Base-by-base conservation (phyloP, 441 rosid genomes). In the Melastoma candidum region DNA sequence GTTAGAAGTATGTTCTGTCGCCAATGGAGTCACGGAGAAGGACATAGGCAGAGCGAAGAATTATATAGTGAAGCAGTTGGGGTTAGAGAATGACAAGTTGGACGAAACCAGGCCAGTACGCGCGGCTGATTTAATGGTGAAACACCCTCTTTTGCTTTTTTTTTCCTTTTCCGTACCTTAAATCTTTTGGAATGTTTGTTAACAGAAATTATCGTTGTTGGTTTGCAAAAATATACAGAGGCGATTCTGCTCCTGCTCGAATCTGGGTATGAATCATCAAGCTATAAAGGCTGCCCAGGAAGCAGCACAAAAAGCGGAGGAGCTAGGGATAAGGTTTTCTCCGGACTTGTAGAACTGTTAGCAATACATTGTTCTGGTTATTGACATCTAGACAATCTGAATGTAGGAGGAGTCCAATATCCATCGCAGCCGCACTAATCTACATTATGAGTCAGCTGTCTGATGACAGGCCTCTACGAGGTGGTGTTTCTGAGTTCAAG, bases 91-190 rank as follows among this genome's bases (percentile, higher is more conserved):
- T 0, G 96, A 95, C 47, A 84, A 87, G 62, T 82, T 90, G 0
- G 90, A 87, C 59, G 98, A 90, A 74, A 87, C 87, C 80, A 96
- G 98, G 61, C 79, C 98, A 49, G 85, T 90, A 54, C 98, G 87
- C 54, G 94, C 96, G n/a, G 96, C 96, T 50, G 98, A 90, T 67
- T 87, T 90, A 56, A 90, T 90, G 98, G 98, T 82, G 57, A 63
- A 77, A 57, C 12, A 27, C 44, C 4, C 22, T 17, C 22, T 17
- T 17, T 17, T 48, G n/a, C 17, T 25, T 12, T n/a, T 11, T 14
- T 25, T 36, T 9, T 4, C 6, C 41, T 9, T 4, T 4, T 27
- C 45, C 6, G 44, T 7, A 1, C 13, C 12, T 11, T 11, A 46
- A 17, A 7, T 24, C n/a, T 24, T 51, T 7, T 57, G 25, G 5